Evolutionary conservation across 331 rosid genomes (phyloP), one percentile per base, ranked within the genome.

Genomic region (Saraca asoca): DNA sequence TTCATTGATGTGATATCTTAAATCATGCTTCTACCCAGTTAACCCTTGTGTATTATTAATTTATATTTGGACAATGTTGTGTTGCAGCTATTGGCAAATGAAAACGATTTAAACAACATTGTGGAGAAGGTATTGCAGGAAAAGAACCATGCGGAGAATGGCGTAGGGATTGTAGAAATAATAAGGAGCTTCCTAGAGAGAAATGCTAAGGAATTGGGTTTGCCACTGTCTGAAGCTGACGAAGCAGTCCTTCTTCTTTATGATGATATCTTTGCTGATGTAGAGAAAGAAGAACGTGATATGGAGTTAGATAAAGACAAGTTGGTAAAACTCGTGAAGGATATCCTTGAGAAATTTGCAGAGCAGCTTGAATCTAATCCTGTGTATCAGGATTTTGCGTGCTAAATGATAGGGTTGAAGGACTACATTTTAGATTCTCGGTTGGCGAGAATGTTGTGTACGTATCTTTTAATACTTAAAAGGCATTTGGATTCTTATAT

Each of bases 301-400:
- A 24, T 8, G 6, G 82, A 78, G 52, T 71, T 68, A 16, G 83
- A 75, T 7, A 79, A 80, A 75, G 81, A 81, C 39, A 65, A 75
- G 49, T 49, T 79, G 41, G 82, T 66, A 64, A 61, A 67, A 59
- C 81, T 86, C 35, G 17, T 82, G 71, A 85, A 86, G 84, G 81
- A 76, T 62, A 69, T 86, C 66, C 81, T 90, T 5, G 58, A 81
- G 75, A 79, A 78, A 59, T 87, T 93, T 14, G 87, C 90, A 0
- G 86, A 86, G 82, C 95, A 82, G 82, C 97, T 94, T 17, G 90
- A 94, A 81, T 78, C 69, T 6, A 86, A 19, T 72, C 98, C 96
- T 33, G 79, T 89, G 11, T 89, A 71, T 79, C 83, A 85, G 72
- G 94, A 78, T 44, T 65, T 54, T 45, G 83, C 83, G 62, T 60